Evolutionary conservation across 352 stramenopile species (phyloP), one percentile per base, ranked within the genome.

Genomic region (Globisporangium middletonii): DNA sequence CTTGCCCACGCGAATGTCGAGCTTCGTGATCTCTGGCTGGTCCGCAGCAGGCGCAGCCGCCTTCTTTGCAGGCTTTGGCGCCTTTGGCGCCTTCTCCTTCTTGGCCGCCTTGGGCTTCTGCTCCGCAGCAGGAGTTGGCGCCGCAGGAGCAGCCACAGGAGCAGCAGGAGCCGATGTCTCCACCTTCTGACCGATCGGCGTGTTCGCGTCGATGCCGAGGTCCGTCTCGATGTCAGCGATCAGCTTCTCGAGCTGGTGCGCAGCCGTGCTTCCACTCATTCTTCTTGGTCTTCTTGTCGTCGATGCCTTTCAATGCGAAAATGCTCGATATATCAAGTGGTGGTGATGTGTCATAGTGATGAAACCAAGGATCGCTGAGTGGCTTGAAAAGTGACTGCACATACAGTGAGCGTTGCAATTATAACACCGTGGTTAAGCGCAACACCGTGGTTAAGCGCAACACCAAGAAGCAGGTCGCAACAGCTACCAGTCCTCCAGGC

Each of bases 1-100:
- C 59, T 92, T 76, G 30, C 89, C 89, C 38, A 97, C 89, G 56
- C 88, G 87, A 59, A 97, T 96, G 72, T 97, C 87, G 33, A 96
- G 74, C 69, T 97, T 96, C 58, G 88, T 94, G 72, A 97, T 93
- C 63, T 95, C 85, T 1, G 83, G 69, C 64, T 95, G 83, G 45
- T 88, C 80, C 11, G 70, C 63, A 23, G 71, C 69, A 23, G 51
- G 18, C 11, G 59, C 35, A 7, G 55, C 33, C 4, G 33, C 46
- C 59, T 81, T 79, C 63, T 79, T 68, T 27, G 64, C 63, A 16
- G 67, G 62, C 65, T 79, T 83, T 30, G 78, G 65, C 2, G 66
- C 70, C 69, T 88, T 85, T n/a, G n/a, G n/a, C n/a, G n/a, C n/a
- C n/a, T n/a, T 83, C 45, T 68, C 65, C 55, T 76, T 53, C 49